Evolutionary conservation across 352 stramenopile genomes (phyloP).

Genomic region (Paralagenidium karlingii): DNA sequence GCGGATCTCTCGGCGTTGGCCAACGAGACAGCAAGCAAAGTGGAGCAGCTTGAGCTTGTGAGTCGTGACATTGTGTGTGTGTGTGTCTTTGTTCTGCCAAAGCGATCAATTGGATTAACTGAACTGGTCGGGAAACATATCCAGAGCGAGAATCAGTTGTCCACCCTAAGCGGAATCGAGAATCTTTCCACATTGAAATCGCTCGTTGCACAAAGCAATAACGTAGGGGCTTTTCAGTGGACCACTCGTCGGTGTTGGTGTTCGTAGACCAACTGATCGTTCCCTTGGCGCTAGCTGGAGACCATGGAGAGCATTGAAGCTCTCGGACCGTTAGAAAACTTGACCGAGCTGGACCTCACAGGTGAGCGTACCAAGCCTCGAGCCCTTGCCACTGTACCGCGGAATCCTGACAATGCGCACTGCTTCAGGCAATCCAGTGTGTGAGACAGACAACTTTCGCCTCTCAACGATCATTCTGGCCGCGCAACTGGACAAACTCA

Average conservation of each 20-base stretch:
- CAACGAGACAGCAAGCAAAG: conserved; percentile 18
- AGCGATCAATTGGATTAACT: not conserved
- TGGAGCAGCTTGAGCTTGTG: conserved; percentile 46
- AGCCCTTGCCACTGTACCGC: no score
- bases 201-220: conserved; percentile 38
- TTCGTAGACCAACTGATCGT: not conserved
- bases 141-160: conserved; percentile 61
- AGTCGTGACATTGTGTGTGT: no score
- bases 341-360: conserved; percentile 33
- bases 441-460: conserved; percentile 40
- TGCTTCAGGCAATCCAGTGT: conserved; percentile 39
- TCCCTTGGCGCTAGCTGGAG: conserved; percentile 20
- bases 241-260: not conserved
- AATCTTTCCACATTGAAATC: conserved; percentile 21
- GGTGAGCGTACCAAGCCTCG: no score
- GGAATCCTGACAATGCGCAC: no score
- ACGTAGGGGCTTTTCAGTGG: conserved; percentile 12
- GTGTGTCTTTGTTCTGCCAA: no score
- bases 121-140: not conserved
- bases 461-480: conserved; percentile 34
- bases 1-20: conserved; percentile 22
- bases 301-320: conserved; percentile 27
- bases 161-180: conserved; percentile 36
- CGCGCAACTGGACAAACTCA: conserved; percentile 41
- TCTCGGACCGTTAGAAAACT: conserved; percentile 19